Evolutionary conservation across 2,329 filamentous ascomycete genomes (phyloP).

Genomic region (Pseudofabraea citricarpa): DNA sequence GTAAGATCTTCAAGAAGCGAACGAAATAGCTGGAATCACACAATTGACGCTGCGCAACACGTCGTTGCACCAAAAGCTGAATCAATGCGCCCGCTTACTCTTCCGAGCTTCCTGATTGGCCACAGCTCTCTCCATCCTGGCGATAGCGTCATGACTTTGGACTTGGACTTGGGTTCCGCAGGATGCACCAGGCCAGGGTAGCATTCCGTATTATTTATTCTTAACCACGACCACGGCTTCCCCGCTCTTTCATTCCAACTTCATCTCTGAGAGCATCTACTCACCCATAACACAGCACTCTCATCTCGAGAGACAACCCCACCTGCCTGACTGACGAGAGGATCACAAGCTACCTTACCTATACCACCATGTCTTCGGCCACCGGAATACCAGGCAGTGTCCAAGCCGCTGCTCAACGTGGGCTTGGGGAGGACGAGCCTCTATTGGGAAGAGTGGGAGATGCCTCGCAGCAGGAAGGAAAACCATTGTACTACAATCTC

Average conservation of each 20-base stretch:
- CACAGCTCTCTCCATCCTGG: slow-evolving; percentile 7
- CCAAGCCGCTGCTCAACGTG: slow-evolving; percentile 29
- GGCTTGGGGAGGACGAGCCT: slow-evolving; percentile 56
- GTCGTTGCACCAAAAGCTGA: background rate
- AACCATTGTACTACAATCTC: slow-evolving; percentile 65
- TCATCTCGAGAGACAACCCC: background rate
- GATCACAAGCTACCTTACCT: background rate
- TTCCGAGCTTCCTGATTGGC: slow-evolving; percentile 11
- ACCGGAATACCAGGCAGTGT: slow-evolving; percentile 58
- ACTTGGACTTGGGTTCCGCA: no score
- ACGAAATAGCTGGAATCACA: no score
- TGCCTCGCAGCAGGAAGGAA: slow-evolving; percentile 62
- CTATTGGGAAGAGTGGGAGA: slow-evolving; percentile 68
- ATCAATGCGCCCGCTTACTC: slow-evolving; percentile 7
- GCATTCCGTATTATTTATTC: no score
- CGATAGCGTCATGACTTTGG: slow-evolving; percentile 13
- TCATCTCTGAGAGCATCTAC: background rate
- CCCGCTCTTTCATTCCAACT: background rate
- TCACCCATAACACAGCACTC: background rate
- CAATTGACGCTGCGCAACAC: no score
- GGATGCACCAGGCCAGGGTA: background rate
- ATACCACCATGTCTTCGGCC: slow-evolving; percentile 57
- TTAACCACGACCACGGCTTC: background rate
- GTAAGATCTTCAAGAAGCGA: no score
- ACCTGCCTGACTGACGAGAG: background rate